Evolutionary conservation across 331 rosid genomes (phyloP).

Genomic region (Malus hybrid): DNA sequence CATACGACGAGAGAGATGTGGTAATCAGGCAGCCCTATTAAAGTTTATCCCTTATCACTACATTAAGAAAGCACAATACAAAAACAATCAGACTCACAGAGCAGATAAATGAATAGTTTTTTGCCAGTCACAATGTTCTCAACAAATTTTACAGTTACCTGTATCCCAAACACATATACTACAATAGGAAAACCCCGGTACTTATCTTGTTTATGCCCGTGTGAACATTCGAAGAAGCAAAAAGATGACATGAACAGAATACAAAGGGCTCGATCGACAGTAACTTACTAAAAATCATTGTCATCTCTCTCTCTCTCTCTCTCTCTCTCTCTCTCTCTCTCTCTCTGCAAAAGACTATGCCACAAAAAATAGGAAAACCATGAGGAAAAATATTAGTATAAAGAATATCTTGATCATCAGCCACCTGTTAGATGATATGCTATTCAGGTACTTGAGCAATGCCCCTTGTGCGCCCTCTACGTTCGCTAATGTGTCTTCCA

Average conservation of each 20-base stretch:
- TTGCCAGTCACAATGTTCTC: conserved; percentile 16
- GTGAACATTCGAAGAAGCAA: conserved; percentile 18
- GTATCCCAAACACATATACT: conserved; percentile 30
- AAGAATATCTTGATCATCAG: conserved; percentile 98
- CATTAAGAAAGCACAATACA: neutral
- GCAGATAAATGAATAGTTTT: neutral
- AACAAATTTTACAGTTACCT: conserved; percentile 29
- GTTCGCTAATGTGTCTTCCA: conserved; percentile 82
- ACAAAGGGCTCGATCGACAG: conserved; percentile 20
- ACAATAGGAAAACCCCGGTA: conserved; percentile 26
- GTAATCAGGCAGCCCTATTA: neutral
- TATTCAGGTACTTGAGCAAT: conserved; percentile 78
- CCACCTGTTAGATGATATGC: conserved; percentile 98
- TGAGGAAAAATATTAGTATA: conserved; percentile 82
- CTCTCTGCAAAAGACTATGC: conserved; percentile 44
- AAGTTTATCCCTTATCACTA: neutral
- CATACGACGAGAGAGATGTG: neutral
- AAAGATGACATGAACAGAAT: conserved; percentile 13
- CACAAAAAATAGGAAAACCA: conserved; percentile 96
- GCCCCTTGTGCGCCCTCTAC: conserved; percentile 96
- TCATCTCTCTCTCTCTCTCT: neutral
- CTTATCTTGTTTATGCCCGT: conserved; percentile 16
- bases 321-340: conserved; percentile 23
- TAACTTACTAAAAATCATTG: neutral
- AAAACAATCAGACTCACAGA: neutral